phyloP scores from a whole-genome alignment of 2,329 filamentous ascomycete species.

The Fusarium pseudonygamai region DNA sequence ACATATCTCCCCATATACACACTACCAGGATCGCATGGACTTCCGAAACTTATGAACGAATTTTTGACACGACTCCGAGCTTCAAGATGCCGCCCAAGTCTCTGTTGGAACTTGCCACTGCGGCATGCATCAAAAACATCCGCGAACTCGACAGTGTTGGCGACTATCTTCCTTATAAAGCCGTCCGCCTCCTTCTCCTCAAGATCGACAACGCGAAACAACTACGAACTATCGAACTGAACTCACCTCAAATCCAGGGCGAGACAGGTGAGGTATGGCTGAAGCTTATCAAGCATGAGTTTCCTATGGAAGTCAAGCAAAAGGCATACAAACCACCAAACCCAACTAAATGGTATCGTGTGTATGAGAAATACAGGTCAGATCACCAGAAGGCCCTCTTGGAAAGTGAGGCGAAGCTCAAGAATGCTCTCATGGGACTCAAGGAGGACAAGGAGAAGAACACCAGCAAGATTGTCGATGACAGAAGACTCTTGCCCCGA shows the following conservation, averaged over 20 bases:
- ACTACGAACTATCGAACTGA: conserved; percentile 76
- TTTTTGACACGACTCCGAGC: not conserved
- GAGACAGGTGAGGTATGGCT: conserved; percentile 80
- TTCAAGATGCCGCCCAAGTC: conserved; percentile 56
- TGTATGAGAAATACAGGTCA: conserved; percentile 76
- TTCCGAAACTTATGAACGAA: not conserved
- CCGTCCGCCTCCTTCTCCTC: conserved; percentile 72
- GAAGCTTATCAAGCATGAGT: conserved; percentile 80
- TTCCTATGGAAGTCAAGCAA: conserved; percentile 69
- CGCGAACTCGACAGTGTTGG: conserved; percentile 74
- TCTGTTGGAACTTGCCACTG: conserved; percentile 61
- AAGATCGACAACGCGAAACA: conserved; percentile 78
- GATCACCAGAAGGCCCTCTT: conserved; percentile 67
- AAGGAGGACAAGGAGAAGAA: conserved; percentile 67
- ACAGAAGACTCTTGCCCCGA: conserved; percentile 57
- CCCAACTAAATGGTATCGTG: conserved; percentile 77
- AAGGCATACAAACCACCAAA: conserved; percentile 73
- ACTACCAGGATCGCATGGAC: not conserved
- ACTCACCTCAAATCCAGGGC: conserved; percentile 79
- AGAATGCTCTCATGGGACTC: conserved; percentile 65
- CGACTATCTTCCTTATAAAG: conserved; percentile 71
- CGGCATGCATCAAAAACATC: conserved; percentile 63
- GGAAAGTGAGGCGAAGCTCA: conserved; percentile 68
- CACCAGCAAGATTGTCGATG: conserved; percentile 65
- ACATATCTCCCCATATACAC: not conserved